Conservation (phyloP, 2,329 filamentous ascomycete species). For the Aspergillus fumigatiaffinis region DNA sequence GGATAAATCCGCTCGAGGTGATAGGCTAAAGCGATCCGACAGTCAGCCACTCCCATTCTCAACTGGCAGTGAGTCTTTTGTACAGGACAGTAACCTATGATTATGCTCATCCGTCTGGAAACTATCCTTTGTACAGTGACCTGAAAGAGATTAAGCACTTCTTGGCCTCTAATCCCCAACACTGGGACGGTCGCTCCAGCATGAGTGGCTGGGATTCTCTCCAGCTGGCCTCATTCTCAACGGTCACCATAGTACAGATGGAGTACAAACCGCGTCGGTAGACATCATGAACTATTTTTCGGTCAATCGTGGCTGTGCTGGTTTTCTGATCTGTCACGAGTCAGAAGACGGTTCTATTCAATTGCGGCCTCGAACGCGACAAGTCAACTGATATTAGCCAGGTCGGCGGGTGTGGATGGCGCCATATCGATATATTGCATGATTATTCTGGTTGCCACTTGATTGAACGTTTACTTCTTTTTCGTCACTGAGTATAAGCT, state of each 20-base stretch:
- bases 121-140: background rate
- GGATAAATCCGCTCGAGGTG: background rate
- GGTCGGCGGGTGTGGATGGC: background rate
- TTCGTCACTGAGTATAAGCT: slow-evolving; percentile 3
- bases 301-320: background rate
- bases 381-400: slow-evolving; percentile 7
- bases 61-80: background rate
- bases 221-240: background rate
- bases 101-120: background rate
- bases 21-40: background rate
- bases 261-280: background rate
- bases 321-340: slow-evolving; percentile 31
- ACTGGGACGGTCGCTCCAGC: background rate
- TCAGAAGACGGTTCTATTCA: slow-evolving; percentile 20
- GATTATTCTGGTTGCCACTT: background rate
- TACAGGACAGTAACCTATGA: background rate
- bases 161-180: background rate
- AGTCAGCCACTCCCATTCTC: background rate
- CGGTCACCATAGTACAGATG: background rate
- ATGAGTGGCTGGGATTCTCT: background rate
- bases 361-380: slow-evolving; percentile 9
- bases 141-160: background rate
- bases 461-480: slow-evolving; percentile 1
- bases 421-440: background rate
- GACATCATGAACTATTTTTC: background rate